Base-by-base conservation (phyloP, 2,329 filamentous ascomycete genomes). In the Calycina herbarum region DNA sequence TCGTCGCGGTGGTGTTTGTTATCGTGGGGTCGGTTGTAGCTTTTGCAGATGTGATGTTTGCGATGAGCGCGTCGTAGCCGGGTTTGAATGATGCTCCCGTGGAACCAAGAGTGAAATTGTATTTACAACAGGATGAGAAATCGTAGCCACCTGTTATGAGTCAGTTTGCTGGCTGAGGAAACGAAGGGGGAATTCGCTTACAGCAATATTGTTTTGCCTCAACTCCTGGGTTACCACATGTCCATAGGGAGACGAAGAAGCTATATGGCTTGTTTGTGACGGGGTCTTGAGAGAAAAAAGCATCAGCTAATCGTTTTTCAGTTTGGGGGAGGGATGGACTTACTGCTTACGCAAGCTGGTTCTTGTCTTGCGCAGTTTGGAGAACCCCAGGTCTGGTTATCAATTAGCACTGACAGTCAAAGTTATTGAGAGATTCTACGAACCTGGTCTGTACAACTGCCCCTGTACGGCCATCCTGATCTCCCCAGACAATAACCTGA, bases 401-500 rank as follows among this genome's bases (percentile, higher is more conserved):
- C n/a, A 51, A 51, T 24, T 51, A 51, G 20, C 3, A n/a, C 42
- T 45, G 42, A n/a, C n/a, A n/a, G 17, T 45, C 42, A 17, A 45
- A 45, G n/a, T 20, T 17, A 45, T n/a, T n/a, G 7, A 20, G n/a
- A 45, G 17, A 3, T n/a, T n/a, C n/a, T n/a, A 7, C 42, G 17
- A n/a, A 45, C 65, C 38, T 56, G 20, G 48, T 69, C 69, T 15
- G 69, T 69, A 63, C 66, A 70, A 48, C 61, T 68, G 3, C 69
- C 69, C 7, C 69, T 61, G 62, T 70, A 69, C 51, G 48, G 51
- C 62, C 64, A 69, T 27, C 67, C 69, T 13, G 64, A 69, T 11
- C 66, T 40, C 27, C 69, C 68, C 33, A 70, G 57, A 54, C 67
- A 70, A 20, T 69, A 59, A 2, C 69, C 69, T 59, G 64, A 66